These are phyloP conservation scores for Syzygium grande DNA, from an alignment of 345 rosid species.

Conservation along the genomic window DNA sequence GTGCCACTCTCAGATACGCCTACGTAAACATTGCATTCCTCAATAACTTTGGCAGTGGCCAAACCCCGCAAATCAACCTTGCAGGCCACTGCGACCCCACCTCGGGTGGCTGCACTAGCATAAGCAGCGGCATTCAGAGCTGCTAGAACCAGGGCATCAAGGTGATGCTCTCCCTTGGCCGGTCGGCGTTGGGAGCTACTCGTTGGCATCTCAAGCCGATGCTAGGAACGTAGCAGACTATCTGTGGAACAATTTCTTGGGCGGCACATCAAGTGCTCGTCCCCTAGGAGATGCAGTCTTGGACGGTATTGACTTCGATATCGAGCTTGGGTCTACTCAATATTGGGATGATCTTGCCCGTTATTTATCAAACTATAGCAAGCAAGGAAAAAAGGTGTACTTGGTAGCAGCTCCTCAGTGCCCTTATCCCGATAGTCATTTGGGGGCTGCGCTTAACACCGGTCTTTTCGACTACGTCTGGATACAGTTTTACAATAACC, in stretches of 20 bases:
- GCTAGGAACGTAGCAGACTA: slow-evolving; percentile 19
- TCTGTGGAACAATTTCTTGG: slow-evolving; percentile 9
- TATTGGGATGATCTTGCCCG: slow-evolving; percentile 41
- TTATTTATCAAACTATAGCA: slow-evolving; percentile 15
- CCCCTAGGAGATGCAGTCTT: slow-evolving; percentile 44
- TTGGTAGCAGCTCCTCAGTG: slow-evolving; percentile 58
- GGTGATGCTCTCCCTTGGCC: slow-evolving; percentile 50
- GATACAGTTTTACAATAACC: slow-evolving; percentile 55
- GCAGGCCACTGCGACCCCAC: slow-evolving; percentile 57
- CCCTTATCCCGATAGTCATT: slow-evolving; percentile 44
- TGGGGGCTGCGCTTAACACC: slow-evolving; percentile 39
- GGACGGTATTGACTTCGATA: slow-evolving; percentile 51
- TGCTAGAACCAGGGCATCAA: slow-evolving; percentile 43
- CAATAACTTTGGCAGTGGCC: slow-evolving; percentile 41
- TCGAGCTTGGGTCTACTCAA: slow-evolving; percentile 32
- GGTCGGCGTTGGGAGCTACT: slow-evolving; percentile 36
- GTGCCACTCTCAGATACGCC: no score
- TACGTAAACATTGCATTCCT: slow-evolving; percentile 55
- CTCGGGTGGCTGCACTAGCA: slow-evolving; percentile 18
- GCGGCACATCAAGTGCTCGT: slow-evolving; percentile 4
- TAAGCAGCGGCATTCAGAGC: slow-evolving; percentile 19
- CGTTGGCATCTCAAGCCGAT: slow-evolving; percentile 28
- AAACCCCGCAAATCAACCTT: slow-evolving; percentile 36
- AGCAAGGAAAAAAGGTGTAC: slow-evolving; percentile 31
- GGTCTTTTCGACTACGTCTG: slow-evolving; percentile 46